Evolutionary conservation across 768 basidiomycete species (phyloP).

Genomic region (Exidia glandulosa): DNA sequence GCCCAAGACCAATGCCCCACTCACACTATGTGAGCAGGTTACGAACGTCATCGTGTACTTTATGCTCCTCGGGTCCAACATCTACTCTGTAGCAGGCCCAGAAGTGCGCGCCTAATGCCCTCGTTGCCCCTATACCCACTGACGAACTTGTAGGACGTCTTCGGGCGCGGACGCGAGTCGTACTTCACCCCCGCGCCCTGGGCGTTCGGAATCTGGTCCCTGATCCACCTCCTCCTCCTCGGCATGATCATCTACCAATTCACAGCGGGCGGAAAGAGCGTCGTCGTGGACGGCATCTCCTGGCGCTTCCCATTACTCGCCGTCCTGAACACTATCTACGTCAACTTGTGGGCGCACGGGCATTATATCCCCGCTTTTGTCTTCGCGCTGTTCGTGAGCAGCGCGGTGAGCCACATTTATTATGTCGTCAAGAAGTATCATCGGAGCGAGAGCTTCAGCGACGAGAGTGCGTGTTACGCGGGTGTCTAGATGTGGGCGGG

Average conservation of each 20-base stretch:
- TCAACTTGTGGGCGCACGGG: conserved; percentile 69
- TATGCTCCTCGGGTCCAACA: conserved; percentile 77
- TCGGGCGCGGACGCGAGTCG: conserved; percentile 69
- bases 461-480: conserved; percentile 51
- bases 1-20: background rate
- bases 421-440: conserved; percentile 88
- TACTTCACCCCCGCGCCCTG: conserved; percentile 92
- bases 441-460: conserved; percentile 46
- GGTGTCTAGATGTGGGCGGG: background rate
- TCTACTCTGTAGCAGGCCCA: conserved; percentile 74
- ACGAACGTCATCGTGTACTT: conserved; percentile 76
- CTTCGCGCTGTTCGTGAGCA: conserved; percentile 79
- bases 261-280: conserved; percentile 60
- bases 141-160: conserved; percentile 50
- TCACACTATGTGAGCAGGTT: conserved; percentile 26
- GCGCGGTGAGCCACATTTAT: conserved; percentile 74
- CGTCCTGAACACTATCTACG: conserved; percentile 78
- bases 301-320: conserved; percentile 90
- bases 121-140: no score
- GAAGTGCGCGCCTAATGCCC: conserved; percentile 12
- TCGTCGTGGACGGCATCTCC: conserved; percentile 75
- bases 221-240: conserved; percentile 84
- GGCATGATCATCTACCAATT: conserved; percentile 89
- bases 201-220: conserved; percentile 75
- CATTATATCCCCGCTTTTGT: conserved; percentile 75